Conservation (phyloP, 768 basidiomycete genomes). For the Boletellus ananiceps region DNA sequence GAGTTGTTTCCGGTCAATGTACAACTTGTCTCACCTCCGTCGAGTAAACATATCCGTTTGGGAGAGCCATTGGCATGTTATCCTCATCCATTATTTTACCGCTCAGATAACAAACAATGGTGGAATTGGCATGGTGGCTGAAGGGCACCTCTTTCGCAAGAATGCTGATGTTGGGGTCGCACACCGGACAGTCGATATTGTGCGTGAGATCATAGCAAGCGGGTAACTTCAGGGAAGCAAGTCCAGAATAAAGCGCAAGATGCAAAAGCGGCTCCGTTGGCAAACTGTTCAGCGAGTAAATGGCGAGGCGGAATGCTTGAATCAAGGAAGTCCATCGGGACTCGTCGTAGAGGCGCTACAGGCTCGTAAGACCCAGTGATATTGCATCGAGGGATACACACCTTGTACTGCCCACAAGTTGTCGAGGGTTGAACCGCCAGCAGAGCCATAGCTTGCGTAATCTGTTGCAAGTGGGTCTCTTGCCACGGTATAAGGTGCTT, state of each 20-base stretch:
- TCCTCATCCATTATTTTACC: constrained; percentile 95
- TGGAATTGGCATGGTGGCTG: constrained; percentile 93
- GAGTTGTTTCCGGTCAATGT: constrained; percentile 3
- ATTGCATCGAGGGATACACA: constrained; percentile 29
- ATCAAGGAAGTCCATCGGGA: constrained; percentile 74
- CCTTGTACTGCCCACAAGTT: constrained; percentile 75
- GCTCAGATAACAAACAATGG: constrained; percentile 86
- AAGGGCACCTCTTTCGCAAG: constrained; percentile 85
- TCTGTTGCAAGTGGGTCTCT: constrained; percentile 73
- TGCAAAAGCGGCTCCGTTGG: constrained; percentile 85
- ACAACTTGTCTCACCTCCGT: constrained; percentile 57
- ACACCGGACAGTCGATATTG: constrained; percentile 90
- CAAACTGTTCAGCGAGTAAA: constrained; percentile 82
- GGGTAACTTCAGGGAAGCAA: constrained; percentile 86
- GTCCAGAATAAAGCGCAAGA: constrained; percentile 85
- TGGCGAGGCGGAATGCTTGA: constrained; percentile 76
- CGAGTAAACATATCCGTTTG: constrained; percentile 92
- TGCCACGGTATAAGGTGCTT: constrained; percentile 82
- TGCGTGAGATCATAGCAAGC: constrained; percentile 68
- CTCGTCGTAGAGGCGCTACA: constrained; percentile 77
- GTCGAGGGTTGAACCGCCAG: constrained; percentile 73
- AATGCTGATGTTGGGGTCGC: constrained; percentile 68
- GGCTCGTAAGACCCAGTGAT: constrained; percentile 9
- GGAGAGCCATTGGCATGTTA: constrained; percentile 89
- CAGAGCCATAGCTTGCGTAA: constrained; percentile 70